These are phyloP conservation scores for Lithocarpus polystachyus DNA, from an alignment of 306 rosid genomes.

Conservation along the genomic window DNA sequence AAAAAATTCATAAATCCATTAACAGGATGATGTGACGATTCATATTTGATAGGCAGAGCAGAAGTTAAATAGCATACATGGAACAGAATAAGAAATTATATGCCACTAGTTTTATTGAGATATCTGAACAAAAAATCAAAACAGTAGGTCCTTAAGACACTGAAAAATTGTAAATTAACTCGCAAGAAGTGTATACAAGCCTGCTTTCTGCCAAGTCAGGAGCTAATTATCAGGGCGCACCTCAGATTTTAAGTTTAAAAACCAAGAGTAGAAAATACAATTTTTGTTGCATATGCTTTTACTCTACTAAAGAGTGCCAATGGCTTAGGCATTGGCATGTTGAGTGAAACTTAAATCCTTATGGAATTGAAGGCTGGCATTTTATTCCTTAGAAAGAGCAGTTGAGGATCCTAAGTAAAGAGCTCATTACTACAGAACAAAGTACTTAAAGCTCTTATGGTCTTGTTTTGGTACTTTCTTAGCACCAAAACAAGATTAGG, in stretches of 20 bases:
- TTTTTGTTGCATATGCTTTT: too few relatives aligned
- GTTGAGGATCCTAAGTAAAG: neutral
- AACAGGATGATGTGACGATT: neutral
- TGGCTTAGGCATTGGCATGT: neutral
- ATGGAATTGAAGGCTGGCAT: neutral
- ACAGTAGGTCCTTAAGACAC: neutral
- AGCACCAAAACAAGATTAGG: neutral
- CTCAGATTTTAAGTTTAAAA: too few relatives aligned
- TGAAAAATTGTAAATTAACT: neutral
- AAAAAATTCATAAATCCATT: neutral
- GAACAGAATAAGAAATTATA: neutral
- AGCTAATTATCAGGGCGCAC: neutral
- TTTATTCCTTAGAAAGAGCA: neutral
- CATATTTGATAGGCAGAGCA: neutral
- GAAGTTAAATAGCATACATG: too few relatives aligned
- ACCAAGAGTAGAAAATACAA: too few relatives aligned
- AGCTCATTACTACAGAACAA: neutral
- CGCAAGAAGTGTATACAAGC: neutral
- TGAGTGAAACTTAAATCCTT: neutral
- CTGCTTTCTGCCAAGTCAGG: neutral
- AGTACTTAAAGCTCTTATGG: neutral
- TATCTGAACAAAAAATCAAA: neutral
- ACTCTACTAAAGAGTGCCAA: too few relatives aligned
- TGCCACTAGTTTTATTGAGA: neutral
- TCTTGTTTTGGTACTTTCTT: neutral